Percentiles rank a stretch among this genome's conserved stretches.
Conservation (phyloP, 495 filamentous ascomycete species). For the Aspergillus heteromorphus region DNA sequence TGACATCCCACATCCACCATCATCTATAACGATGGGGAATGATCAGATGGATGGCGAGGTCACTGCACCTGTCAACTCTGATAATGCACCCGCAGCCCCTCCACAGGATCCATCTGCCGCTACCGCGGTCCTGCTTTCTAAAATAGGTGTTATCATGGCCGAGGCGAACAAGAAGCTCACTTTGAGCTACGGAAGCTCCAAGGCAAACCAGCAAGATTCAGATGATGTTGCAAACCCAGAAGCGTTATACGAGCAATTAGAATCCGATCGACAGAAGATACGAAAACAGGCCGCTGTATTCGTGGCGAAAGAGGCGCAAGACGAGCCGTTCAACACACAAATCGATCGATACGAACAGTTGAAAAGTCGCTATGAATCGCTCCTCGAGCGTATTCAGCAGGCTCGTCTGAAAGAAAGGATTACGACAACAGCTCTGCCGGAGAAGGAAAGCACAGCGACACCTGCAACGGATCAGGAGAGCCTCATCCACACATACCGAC, state of each 20-base stretch:
- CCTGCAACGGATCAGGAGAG: conserved; percentile 22
- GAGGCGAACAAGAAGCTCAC: conserved; percentile 43
- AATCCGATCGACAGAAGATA: conserved; percentile 41
- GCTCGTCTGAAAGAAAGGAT: conserved; percentile 24
- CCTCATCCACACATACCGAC: conserved; percentile 25
- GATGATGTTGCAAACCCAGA: conserved; percentile 40
- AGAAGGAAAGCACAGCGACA: conserved; percentile 12
- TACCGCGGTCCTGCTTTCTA: conserved; percentile 33
- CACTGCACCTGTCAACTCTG: conserved; percentile 17
- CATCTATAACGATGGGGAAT: conserved; percentile 41
- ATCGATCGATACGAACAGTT: conserved; percentile 33
- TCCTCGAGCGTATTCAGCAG: conserved; percentile 39
- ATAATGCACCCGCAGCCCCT: conserved; percentile 18
- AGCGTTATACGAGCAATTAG: conserved; percentile 39
- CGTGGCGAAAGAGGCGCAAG: conserved; percentile 27
- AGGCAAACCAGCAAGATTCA: conserved; percentile 31
- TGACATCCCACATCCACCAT: conserved; percentile 36
- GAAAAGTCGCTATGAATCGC: conserved; percentile 31
- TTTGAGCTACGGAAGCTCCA: conserved; percentile 36
- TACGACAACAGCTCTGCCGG: conserved; percentile 11
- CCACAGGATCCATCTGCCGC: conserved; percentile 23
- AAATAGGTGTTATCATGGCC: conserved; percentile 39
- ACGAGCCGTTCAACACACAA: conserved; percentile 27
- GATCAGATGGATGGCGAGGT: conserved; percentile 34
- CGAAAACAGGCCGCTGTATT: conserved; percentile 27